A percentile compares a stretch with the other conserved stretches of the same genome.
Conservation (phyloP, 345 rosid genomes). For the Pelargonium nanum region DNA sequence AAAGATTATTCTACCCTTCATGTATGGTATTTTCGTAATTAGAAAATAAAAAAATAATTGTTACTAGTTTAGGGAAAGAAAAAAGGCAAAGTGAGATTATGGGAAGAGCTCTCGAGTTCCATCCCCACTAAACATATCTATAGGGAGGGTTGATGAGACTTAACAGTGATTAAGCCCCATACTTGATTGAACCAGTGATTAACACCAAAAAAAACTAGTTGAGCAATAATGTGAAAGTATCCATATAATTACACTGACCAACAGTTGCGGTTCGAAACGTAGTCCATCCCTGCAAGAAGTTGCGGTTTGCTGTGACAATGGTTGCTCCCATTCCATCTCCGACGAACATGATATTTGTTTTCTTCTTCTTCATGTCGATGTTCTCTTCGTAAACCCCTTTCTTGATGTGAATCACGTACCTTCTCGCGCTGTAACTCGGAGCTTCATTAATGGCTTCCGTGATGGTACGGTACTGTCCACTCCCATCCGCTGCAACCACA, state of each 20-base stretch:
- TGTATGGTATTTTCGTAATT: no score
- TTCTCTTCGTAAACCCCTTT: conserved; percentile 71
- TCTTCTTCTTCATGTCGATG: conserved; percentile 64
- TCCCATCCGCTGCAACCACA: conserved; percentile 59
- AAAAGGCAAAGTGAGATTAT: no score
- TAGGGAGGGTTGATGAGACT: no score
- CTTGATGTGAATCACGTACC: conserved; percentile 56
- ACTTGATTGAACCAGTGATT: no score
- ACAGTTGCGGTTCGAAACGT: conserved; percentile 91
- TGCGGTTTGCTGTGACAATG: conserved; percentile 51
- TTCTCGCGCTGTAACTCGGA: conserved; percentile 54
- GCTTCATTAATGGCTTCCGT: conserved; percentile 61
- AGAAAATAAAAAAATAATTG: no score
- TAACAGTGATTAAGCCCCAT: no score
- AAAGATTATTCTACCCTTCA: no score
- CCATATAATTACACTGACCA: conserved; percentile 31
- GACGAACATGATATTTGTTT: conserved; percentile 56
- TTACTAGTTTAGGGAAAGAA: no score
- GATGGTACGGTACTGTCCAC: conserved; percentile 53
- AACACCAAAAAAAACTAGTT: not conserved
- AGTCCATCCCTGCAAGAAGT: conserved; percentile 86
- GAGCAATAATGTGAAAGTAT: not conserved
- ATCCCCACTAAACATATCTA: no score
- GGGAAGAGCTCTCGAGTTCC: no score
- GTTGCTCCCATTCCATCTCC: conserved; percentile 80